These are phyloP conservation scores for Rhynchosporium agropyri DNA, from an alignment of 2,329 filamentous ascomycete species.

Conservation along the genomic window DNA sequence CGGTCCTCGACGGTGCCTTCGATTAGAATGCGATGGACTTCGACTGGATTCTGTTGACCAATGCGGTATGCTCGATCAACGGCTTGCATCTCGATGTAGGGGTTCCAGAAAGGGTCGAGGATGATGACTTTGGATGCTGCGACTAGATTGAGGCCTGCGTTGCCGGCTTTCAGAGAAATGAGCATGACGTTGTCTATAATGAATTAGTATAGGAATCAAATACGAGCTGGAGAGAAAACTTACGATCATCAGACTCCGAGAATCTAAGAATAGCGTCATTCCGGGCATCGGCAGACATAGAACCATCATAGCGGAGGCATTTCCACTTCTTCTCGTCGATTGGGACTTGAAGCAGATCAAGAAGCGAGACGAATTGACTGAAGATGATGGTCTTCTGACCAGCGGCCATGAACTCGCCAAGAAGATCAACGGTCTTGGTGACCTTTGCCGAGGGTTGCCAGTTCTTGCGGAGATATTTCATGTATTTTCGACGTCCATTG, in stretches of 20 bases:
- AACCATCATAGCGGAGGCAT: conserved; percentile 72
- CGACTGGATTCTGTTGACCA: conserved; percentile 73
- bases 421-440: conserved; percentile 66
- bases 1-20: conserved; percentile 83
- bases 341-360: conserved; percentile 76
- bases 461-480: conserved; percentile 72
- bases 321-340: conserved; percentile 57
- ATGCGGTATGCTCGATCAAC: conserved; percentile 89
- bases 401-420: conserved; percentile 48
- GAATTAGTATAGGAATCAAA: neutral
- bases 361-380: conserved; percentile 77
- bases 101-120: conserved; percentile 94
- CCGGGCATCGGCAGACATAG: conserved; percentile 68
- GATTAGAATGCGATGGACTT: conserved; percentile 79
- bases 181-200: conserved; percentile 16
- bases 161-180: conserved; percentile 72
- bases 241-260: conserved; percentile 57
- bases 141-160: conserved; percentile 83
- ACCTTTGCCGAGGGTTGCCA: conserved; percentile 79
- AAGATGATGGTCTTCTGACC: conserved; percentile 81
- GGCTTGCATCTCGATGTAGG: conserved; percentile 89
- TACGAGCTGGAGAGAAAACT: conserved; percentile 29
- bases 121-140: conserved; percentile 85
- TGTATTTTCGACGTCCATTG: conserved; percentile 66
- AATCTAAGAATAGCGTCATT: conserved; percentile 70